These are phyloP conservation scores for Colletotrichum tamarilloi DNA, from an alignment of 2,329 filamentous ascomycete species.

Conservation along the genomic window DNA sequence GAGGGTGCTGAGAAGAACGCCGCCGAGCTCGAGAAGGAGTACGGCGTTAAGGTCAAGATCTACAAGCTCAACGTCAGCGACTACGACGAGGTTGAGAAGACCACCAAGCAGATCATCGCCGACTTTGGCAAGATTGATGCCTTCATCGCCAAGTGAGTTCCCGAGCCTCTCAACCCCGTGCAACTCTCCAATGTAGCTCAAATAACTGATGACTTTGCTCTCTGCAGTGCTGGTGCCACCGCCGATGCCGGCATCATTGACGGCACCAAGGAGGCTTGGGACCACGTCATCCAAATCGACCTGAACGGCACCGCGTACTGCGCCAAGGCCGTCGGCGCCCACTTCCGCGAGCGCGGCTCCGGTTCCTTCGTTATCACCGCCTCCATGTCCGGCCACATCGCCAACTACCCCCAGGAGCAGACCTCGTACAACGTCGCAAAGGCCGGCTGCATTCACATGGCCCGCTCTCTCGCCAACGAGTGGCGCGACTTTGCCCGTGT, in stretches of 20 bases:
- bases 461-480: constrained; percentile 66
- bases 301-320: constrained; percentile 78
- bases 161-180: too few species aligned
- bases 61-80: constrained; percentile 70
- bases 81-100: constrained; percentile 60
- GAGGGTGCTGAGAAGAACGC: constrained; percentile 75
- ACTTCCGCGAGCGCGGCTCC: constrained; percentile 72
- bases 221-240: constrained; percentile 70
- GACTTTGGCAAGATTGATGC: constrained; percentile 82
- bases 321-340: constrained; percentile 70
- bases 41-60: constrained; percentile 74
- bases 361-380: constrained; percentile 77
- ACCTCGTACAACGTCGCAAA: constrained; percentile 75
- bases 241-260: constrained; percentile 77
- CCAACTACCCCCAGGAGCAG: constrained; percentile 77
- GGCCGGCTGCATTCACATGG: constrained; percentile 62
- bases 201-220: constrained; percentile 7
- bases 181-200: neutral
- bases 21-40: constrained; percentile 71
- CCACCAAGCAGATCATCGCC: constrained; percentile 71
- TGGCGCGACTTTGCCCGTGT: constrained; percentile 76
- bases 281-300: constrained; percentile 71
- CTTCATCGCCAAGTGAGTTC: constrained; percentile 78
- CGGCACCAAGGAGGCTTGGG: constrained; percentile 74
- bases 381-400: constrained; percentile 77